A percentile compares a stretch with the other conserved stretches of the same genome.
Evolutionary conservation across 306 rosid genomes (phyloP).

Genomic region (Fagus sylvatica): DNA sequence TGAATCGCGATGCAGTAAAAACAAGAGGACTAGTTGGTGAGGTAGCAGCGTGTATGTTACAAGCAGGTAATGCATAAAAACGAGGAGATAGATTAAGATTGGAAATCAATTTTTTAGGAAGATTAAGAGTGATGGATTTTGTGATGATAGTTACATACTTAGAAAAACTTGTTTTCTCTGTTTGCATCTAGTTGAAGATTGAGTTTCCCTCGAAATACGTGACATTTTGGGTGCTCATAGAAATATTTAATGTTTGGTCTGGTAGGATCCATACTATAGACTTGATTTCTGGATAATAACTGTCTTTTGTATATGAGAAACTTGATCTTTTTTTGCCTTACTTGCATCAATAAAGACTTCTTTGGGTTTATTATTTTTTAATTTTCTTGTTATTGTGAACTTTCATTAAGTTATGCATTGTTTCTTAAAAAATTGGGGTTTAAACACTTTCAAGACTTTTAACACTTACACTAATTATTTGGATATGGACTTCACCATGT

Average conservation of each 20-base stretch:
- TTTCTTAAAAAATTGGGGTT: background rate
- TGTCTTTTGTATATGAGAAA: background rate
- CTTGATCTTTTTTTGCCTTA: background rate
- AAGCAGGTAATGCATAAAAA: too few species aligned
- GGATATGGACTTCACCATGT: background rate
- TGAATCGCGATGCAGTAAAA: background rate
- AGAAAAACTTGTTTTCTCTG: background rate
- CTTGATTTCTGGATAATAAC: background rate
- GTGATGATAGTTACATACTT: background rate
- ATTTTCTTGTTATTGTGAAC: background rate
- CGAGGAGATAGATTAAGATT: too few species aligned
- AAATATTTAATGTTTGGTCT: background rate
- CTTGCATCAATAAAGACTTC: background rate
- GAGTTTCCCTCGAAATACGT: background rate
- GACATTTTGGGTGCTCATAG: background rate
- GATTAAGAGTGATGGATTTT: too few species aligned
- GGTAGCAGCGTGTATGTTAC: background rate
- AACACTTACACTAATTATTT: background rate
- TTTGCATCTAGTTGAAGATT: background rate
- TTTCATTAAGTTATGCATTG: background rate
- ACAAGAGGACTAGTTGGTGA: background rate
- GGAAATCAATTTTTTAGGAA: too few species aligned
- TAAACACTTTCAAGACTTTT: background rate
- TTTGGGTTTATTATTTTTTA: background rate
- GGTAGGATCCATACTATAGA: background rate